Evolutionary conservation across 208 protist species (phyloP), one percentile per base, ranked within the genome.

Genomic region (Trypanosoma avium): DNA sequence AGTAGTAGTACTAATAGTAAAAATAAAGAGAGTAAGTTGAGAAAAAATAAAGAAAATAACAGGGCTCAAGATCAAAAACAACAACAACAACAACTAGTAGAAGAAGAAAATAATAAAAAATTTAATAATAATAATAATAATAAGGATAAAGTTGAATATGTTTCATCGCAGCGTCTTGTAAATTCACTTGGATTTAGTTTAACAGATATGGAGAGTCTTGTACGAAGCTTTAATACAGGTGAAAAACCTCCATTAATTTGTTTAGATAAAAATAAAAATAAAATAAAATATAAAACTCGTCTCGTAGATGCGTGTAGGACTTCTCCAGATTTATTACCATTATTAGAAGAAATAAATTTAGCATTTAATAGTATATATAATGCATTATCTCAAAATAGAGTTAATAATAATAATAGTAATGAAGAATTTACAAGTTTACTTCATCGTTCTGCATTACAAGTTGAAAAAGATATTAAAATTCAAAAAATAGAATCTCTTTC

Each of bases 131-230:
- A 40, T 22, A 17, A 9, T 3, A 49, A 15, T 6, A 38, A 48
- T 1, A 24, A 38, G 27, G 13, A 52, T 38, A 29, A 13, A 26
- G 32, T 36, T 30, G 52, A 10, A 9, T 17, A 46, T 22, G n/a
- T 13, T 22, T 19, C 43, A 9, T 0, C 42, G 26, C 36, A 55
- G 17, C 65, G 47, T n/a, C 56, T 70, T 30, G 47, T 70, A 15
- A 54, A 40, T 13, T 63, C 65, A 10, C 38, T 70, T 38, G 65
- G 56, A 9, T 63, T 70, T 43, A 47, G 63, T 13, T 9, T 32
- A 15, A 15, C 36, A 4, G 26, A 55, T 19, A 58, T 70, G 65
- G 65, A 70, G 13, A 3, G 7, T 5, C 47, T 70, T 22, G 19
- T 53, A 32, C 43, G 15, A 10, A 33, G 55, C 40, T 55, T 70